Evolutionary conservation across 192 early-diverging fungal genomes (phyloP), one percentile per base, ranked within the genome.

Genomic region (Rhizophagus sp.): DNA sequence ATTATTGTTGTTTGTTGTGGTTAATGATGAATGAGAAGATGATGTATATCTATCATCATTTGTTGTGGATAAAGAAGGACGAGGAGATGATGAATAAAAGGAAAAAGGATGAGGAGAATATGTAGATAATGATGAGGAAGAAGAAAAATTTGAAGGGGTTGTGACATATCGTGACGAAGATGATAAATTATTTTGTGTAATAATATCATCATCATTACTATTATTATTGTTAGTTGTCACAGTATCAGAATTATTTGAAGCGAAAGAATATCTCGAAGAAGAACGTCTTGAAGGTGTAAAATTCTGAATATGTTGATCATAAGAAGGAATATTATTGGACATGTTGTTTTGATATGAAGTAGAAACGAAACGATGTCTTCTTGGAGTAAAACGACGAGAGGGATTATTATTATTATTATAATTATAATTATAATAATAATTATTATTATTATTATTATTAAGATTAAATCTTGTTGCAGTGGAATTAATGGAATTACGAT

Each of bases 251-350:
- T 11, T 13, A 27, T 67, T 30, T 33, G 27, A 27, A 67, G 30
- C 65, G 65, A 67, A 67, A 33, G 65, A 67, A 67, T 67, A 67
- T 19, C 65, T 33, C 12, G 65, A 67, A 67, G 63, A 25, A 27
- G 65, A 67, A 67, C 65, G 65, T 33, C 27, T 9, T 15, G 65
- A 34, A 34, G 65, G 52, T 5, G 17, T 57, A 7, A 22, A 57
- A 22, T 17, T 57, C 1, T 22, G 0, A 6, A 22, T 57, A 57
- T 1, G 52, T 57, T 17, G 52, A 57, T 22, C 52, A 57, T 57
- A 57, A 57, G 52, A 22, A 19, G 50, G 17, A 4, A 4, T 19
- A 57, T 47, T 47, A 47, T 47, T 47, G 11, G 17, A 57, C 52
- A 57, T 57, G 17, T 52, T 52, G 17, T 57, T 22, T 7, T 57